phyloP scores from a whole-genome alignment of 1,284 basidiomycete genomes.

The Austropuccinia psidii region DNA sequence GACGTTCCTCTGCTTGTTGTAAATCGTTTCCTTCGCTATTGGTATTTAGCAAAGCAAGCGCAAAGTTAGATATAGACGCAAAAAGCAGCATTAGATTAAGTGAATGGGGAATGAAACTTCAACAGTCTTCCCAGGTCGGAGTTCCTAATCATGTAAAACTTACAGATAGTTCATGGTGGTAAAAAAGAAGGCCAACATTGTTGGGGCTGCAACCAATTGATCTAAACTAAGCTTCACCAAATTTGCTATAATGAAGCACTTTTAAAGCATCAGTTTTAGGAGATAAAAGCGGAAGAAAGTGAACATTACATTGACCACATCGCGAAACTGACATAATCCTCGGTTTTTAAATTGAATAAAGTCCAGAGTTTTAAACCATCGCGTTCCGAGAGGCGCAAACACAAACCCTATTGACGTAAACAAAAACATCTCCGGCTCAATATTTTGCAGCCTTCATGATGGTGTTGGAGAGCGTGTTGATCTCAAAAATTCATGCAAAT shows the following conservation, averaged over 20 bases:
- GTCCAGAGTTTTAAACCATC: constrained; percentile 35
- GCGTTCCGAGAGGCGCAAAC: constrained; percentile 28
- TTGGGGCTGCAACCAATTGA: constrained; percentile 33
- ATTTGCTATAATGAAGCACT: background rate
- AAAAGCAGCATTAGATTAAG: background rate
- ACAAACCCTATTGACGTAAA: constrained; percentile 2
- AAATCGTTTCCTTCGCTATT: constrained; percentile 31
- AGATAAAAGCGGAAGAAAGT: background rate
- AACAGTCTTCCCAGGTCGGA: background rate
- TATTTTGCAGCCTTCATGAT: no score
- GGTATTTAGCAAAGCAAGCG: background rate
- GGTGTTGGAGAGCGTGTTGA: background rate
- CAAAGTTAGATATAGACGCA: background rate
- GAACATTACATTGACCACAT: background rate
- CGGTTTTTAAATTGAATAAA: constrained; percentile 28
- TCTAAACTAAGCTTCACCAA: constrained; percentile 19
- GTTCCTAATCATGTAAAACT: background rate
- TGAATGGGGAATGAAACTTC: background rate
- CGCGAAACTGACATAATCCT: background rate
- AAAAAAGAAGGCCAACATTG: constrained; percentile 34
- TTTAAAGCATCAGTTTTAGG: no score
- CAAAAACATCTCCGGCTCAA: background rate
- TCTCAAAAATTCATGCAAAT: background rate
- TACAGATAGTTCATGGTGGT: constrained; percentile 35
- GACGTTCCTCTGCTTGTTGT: constrained; percentile 17